Base-by-base conservation (phyloP, 2,329 filamentous ascomycete genomes). In the Fusarium marasasianum region DNA sequence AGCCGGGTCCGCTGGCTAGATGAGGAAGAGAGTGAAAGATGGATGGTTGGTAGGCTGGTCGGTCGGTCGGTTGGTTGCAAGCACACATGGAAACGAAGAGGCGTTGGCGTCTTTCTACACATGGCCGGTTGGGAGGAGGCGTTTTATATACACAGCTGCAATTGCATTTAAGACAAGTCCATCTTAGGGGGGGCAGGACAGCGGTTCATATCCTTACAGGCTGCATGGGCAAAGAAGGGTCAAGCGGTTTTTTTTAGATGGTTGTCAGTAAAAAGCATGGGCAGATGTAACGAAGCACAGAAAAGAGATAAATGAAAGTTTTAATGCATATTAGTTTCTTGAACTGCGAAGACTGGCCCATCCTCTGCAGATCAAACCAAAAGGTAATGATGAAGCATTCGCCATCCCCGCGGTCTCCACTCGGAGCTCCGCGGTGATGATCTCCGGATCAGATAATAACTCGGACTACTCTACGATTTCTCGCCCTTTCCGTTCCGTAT, bases 101-200 rank as follows among this genome's bases (percentile, higher is more conserved):
- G 77, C 76, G 76, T 78, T 77, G 76, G 75, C 72, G 75, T 78
- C 76, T 78, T 74, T 76, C 72, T 76, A 76, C 69, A 77, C 71
- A 75, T 77, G 77, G 70, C 66, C 63, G 71, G 71, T 74, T 63
- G 64, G 73, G 67, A 69, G 64, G 74, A 73, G 77, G 77, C 77
- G 77, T 78, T 78, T 76, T 76, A 77, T 78, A 78, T 74, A 76
- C 72, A 77, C 71, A 77, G 68, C 74, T 75, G 69, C 76, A 75
- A 74, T 77, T 74, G 69, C 75, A 70, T 76, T 76, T 67, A 68
- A 75, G 69, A 69, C 72, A 71, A 75, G 50, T 59, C 69, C 73
- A 76, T 77, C 65, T 72, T 68, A 71, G 53, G 71, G 71, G 69
- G 63, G 71, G 66, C 47, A 61, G 56, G 60, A 74, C 62, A 76